These are phyloP conservation scores for Lonicera japonica DNA, from an alignment of 129 eudicot species.

Conservation along the genomic window DNA sequence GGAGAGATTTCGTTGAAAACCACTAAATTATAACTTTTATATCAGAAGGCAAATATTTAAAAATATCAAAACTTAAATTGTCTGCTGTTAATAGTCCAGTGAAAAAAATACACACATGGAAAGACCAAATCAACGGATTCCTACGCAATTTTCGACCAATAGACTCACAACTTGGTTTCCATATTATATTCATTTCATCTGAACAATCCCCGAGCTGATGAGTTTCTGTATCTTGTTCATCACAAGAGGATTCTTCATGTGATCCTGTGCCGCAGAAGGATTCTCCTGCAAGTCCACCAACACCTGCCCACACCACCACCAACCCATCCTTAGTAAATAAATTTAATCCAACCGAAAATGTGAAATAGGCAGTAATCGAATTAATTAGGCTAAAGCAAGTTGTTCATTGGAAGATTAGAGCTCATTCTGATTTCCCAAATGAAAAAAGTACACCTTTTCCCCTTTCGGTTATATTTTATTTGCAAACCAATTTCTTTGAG, in stretches of 20 bases:
- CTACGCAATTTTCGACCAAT: neutral
- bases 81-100: neutral
- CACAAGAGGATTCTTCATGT: conserved; percentile 81
- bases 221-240: conserved; percentile 85
- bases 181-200: conserved; percentile 29
- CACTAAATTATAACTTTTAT: neutral
- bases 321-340: neutral
- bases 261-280: conserved; percentile 90
- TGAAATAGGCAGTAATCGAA: no score
- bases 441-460: no score
- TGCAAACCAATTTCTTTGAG: no score
- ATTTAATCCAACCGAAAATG: no score
- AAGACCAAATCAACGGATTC: neutral
- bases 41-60: no score
- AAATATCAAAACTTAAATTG: neutral
- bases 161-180: neutral
- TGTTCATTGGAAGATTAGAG: no score
- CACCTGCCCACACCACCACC: conserved; percentile 47
- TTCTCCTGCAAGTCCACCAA: conserved; percentile 78
- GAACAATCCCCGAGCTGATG: conserved; percentile 83
- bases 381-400: no score
- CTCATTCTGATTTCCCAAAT: no score
- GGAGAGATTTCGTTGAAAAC: neutral
- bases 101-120: neutral
- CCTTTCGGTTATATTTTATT: no score